These are phyloP conservation scores for Esteya vermicola DNA, from an alignment of 2,329 filamentous ascomycete species.

Conservation along the genomic window DNA sequence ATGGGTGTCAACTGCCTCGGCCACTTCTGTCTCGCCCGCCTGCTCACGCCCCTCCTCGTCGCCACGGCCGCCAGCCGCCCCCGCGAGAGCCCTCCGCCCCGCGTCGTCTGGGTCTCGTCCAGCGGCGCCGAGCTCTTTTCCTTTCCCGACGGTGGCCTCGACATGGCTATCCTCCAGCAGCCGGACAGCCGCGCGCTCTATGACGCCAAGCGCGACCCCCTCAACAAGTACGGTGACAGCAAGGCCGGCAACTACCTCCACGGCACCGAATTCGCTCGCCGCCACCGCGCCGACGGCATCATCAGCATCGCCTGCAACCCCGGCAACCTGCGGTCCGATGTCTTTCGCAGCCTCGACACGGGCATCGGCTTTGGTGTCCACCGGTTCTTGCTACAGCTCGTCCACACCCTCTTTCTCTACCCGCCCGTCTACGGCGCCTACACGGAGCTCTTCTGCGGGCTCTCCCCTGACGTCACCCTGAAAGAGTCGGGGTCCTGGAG, in stretches of 20 bases:
- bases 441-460: slow-evolving; percentile 30
- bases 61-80: slow-evolving; percentile 5
- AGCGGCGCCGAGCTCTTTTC: slow-evolving; percentile 9
- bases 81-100: slow-evolving; percentile 8
- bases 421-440: slow-evolving; percentile 26
- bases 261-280: slow-evolving; percentile 9
- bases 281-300: slow-evolving; percentile 4
- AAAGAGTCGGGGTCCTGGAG: slow-evolving; percentile 10
- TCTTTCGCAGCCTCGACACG: slow-evolving; percentile 14
- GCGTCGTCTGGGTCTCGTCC: slow-evolving; percentile 11
- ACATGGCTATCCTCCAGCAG: slow-evolving; percentile 8
- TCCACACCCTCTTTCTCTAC: slow-evolving; percentile 2
- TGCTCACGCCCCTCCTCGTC: slow-evolving; percentile 11
- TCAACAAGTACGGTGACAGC: slow-evolving; percentile 7
- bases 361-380: slow-evolving; percentile 5
- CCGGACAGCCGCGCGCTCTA: background rate
- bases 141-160: slow-evolving; percentile 5
- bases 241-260: slow-evolving; percentile 10
- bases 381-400: background rate
- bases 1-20: slow-evolving; percentile 14
- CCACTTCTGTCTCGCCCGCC: slow-evolving; percentile 12
- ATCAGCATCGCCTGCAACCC: slow-evolving; percentile 19
- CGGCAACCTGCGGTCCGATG: slow-evolving; percentile 23
- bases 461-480: slow-evolving; percentile 26
- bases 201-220: no score